phyloP scores from a whole-genome alignment of 176 grass and related monocot species.

The Aegilops speltoides region DNA sequence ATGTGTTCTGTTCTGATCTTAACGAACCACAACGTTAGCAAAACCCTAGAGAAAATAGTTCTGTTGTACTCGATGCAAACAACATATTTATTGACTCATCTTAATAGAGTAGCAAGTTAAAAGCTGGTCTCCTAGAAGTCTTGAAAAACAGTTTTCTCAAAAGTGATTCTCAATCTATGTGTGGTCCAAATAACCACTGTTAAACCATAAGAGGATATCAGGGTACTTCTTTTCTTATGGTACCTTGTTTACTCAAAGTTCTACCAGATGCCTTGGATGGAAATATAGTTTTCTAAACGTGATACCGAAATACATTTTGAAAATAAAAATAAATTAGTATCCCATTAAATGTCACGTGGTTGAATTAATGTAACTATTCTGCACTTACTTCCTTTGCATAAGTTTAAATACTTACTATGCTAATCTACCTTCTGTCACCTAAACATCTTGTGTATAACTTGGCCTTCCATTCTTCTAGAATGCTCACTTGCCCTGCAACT shows the following conservation, averaged over 20 bases:
- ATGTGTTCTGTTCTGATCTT: slow-evolving; percentile 5
- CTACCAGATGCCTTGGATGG: not conserved
- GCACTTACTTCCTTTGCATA: not conserved
- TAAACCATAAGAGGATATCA: not conserved
- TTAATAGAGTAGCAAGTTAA: not conserved
- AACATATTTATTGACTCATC: not conserved
- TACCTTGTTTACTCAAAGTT: not conserved
- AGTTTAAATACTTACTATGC: not conserved
- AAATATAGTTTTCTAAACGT: not conserved
- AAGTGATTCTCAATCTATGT: not conserved
- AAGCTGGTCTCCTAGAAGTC: not conserved
- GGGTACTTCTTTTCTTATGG: slow-evolving; percentile 1
- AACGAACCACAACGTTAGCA: not conserved
- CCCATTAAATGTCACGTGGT: not conserved
- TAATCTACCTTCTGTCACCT: not conserved
- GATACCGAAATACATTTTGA: not conserved
- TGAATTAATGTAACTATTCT: not conserved
- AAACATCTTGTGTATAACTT: not conserved
- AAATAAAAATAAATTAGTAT: not conserved
- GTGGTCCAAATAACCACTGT: not conserved
- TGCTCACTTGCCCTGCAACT: slow-evolving; percentile 82
- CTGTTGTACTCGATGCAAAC: not conserved
- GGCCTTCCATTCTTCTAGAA: slow-evolving; percentile 52
- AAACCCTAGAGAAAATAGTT: not conserved
- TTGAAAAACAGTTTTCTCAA: not conserved